Evolutionary conservation across 768 basidiomycete genomes (phyloP).

Genomic region (Leccinum uliginosum): DNA sequence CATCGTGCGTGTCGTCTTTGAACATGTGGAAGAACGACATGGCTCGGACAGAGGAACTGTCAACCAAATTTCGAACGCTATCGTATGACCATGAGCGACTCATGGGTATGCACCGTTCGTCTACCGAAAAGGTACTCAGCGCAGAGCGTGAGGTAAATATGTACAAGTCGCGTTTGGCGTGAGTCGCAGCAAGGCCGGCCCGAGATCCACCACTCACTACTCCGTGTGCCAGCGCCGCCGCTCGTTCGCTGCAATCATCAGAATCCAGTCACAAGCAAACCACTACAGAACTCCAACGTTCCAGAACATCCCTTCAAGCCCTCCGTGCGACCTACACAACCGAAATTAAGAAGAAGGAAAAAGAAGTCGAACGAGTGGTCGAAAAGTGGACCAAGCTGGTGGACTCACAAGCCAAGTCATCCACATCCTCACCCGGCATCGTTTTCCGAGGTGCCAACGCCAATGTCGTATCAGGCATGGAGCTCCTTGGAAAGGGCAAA

Average conservation of each 20-base stretch:
- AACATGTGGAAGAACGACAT: conserved; percentile 58
- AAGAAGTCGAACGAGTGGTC: conserved; percentile 67
- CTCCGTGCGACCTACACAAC: conserved; percentile 63
- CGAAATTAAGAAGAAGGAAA: conserved; percentile 79
- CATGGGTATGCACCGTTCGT: conserved; percentile 54
- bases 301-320: conserved; percentile 62
- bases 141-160: conserved; percentile 78
- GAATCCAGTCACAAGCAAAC: conserved; percentile 72
- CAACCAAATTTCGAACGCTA: conserved; percentile 70
- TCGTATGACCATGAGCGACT: conserved; percentile 81
- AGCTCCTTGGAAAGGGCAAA: conserved; percentile 45
- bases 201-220: conserved; percentile 5
- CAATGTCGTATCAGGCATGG: conserved; percentile 41
- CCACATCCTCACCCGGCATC: conserved; percentile 45
- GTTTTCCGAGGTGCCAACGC: conserved; percentile 50
- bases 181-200: conserved; percentile 28
- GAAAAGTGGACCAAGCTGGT: conserved; percentile 73
- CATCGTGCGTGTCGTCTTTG: not conserved
- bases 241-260: conserved; percentile 50
- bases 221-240: conserved; percentile 40
- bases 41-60: conserved; percentile 69
- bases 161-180: conserved; percentile 71
- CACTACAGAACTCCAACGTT: conserved; percentile 63
- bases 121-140: conserved; percentile 57
- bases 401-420: conserved; percentile 62